These are phyloP conservation scores for Kluyveromyces sp. DNA, from an alignment of 1,139 yeast species.

Conservation along the genomic window DNA sequence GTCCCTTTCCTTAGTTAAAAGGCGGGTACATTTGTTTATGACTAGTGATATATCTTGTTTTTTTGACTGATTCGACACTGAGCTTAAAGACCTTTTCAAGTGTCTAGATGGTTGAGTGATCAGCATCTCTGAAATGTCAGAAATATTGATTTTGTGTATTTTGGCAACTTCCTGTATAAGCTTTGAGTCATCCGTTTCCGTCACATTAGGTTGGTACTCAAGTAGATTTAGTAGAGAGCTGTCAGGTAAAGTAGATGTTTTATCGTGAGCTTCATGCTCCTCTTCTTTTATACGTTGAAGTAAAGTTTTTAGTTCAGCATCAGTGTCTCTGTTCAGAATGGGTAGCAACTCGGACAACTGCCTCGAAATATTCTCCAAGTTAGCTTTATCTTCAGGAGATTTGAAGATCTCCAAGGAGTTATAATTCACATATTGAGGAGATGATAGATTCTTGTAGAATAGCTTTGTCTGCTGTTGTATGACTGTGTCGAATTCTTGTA, in stretches of 20 bases:
- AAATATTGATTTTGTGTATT: constrained; percentile 19
- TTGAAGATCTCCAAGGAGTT: constrained; percentile 15
- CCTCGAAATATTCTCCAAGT: constrained; percentile 9
- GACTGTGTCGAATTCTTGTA: constrained; percentile 4
- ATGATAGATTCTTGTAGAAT: constrained; percentile 13
- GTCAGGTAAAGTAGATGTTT: not conserved
- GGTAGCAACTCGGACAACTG: constrained; percentile 3
- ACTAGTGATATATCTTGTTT: constrained; percentile 14
- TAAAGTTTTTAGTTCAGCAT: constrained; percentile 1
- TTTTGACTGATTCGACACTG: not conserved
- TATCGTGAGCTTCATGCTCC: not conserved
- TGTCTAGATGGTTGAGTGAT: constrained; percentile 5
- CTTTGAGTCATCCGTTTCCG: constrained; percentile 2
- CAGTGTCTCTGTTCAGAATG: constrained; percentile 2
- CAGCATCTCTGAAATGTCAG: constrained; percentile 16
- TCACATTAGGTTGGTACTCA: not conserved
- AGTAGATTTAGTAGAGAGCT: not conserved
- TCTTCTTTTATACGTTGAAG: not conserved
- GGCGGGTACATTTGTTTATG: constrained; percentile 18
- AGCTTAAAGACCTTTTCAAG: constrained; percentile 8
- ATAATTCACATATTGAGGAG: constrained; percentile 16
- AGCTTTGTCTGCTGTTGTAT: constrained; percentile 12
- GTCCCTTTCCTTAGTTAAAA: constrained; percentile 17
- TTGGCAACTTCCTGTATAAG: constrained; percentile 12
- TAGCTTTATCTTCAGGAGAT: constrained; percentile 17